A percentile compares a stretch with the other conserved stretches of the same genome.
Conservation (phyloP, 805 yeast species). For the Candida krabiensis region DNA sequence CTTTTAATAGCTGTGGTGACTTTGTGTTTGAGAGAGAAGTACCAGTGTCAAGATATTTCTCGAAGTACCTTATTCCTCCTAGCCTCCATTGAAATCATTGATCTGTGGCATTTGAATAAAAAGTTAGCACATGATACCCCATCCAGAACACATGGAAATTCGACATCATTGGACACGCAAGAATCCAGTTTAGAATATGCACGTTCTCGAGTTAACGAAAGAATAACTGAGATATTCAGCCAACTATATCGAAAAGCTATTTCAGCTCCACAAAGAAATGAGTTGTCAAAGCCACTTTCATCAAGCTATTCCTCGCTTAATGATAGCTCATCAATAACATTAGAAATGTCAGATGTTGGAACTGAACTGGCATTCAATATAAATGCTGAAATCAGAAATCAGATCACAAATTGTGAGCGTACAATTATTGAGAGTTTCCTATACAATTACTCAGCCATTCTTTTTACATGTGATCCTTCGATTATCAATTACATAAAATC, state of each 20-base stretch:
- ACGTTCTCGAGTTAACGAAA: not conserved
- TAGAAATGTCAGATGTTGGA: not conserved
- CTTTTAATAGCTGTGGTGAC: conserved; percentile 39
- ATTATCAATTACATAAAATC: conserved; percentile 35
- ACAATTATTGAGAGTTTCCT: conserved; percentile 45
- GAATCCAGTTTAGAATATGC: not conserved
- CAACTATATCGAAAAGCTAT: too few relatives aligned
- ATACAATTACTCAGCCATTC: conserved; percentile 40
- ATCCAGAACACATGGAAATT: not conserved
- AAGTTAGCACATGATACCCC: not conserved
- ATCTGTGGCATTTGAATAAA: conserved; percentile 24
- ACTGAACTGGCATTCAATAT: not conserved
- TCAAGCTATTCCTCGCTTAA: not conserved
- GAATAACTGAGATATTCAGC: not conserved
- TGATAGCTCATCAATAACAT: not conserved
- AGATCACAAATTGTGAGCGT: conserved; percentile 25
- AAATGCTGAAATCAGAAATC: conserved; percentile 5
- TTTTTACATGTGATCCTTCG: conserved; percentile 34
- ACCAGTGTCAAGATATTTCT: conserved; percentile 27
- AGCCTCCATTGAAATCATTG: conserved; percentile 37
- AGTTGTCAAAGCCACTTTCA: not conserved
- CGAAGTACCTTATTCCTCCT: conserved; percentile 35
- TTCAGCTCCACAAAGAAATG: not conserved
- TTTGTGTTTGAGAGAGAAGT: conserved; percentile 40
- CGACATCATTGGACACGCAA: not conserved